Evolutionary conservation across 2,329 filamentous ascomycete genomes (phyloP).

Genomic region (Colletotrichum sp.): DNA sequence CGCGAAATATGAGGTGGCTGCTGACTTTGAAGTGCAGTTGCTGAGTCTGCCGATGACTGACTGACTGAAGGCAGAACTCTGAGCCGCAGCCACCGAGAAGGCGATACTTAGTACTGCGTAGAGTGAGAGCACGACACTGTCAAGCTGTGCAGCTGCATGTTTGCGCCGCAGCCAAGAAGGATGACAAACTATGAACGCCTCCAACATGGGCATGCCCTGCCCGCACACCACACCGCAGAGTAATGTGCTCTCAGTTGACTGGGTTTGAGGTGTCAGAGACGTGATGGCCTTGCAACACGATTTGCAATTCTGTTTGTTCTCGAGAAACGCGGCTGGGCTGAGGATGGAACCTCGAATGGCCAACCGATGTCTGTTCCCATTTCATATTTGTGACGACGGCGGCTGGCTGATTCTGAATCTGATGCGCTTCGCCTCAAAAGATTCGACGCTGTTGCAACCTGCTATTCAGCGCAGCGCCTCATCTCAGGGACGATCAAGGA

Average conservation of each 20-base stretch:
- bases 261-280: background rate
- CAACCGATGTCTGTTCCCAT: background rate
- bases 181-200: background rate
- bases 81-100: background rate
- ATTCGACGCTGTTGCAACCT: background rate
- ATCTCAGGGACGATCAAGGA: background rate
- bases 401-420: background rate
- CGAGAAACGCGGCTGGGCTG: background rate
- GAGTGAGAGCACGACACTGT: background rate
- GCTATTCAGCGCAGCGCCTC: background rate
- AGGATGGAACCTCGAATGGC: background rate
- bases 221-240: background rate
- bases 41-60: background rate
- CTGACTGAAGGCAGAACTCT: background rate
- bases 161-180: background rate
- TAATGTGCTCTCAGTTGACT: background rate
- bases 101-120: background rate
- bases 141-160: background rate
- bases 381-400: background rate
- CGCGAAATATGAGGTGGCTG: background rate
- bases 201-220: background rate
- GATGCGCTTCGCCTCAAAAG: background rate
- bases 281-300: background rate
- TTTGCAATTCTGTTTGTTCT: conserved; percentile 4
- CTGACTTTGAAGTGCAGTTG: background rate